Percentiles rank a stretch among this genome's conserved stretches.
Conservation (phyloP, 129 eudicot species). For the Kitagawia praeruptora region DNA sequence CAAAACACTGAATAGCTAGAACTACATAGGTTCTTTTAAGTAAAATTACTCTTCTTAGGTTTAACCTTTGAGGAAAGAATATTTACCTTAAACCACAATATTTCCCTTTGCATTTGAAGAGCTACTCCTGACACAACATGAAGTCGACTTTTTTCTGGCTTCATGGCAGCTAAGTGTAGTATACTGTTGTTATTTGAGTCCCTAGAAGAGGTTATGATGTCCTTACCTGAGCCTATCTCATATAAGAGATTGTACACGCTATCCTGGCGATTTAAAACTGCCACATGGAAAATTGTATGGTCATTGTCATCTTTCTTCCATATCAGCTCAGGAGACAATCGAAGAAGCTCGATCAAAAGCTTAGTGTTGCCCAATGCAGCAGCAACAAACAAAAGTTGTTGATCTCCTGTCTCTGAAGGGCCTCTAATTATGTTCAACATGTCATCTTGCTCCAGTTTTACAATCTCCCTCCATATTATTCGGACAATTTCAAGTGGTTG, state of each 20-base stretch:
- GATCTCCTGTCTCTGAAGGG: background rate
- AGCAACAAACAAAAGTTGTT: conserved; percentile 15
- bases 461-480: conserved; percentile 8
- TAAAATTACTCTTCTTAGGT: background rate
- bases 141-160: conserved; percentile 12
- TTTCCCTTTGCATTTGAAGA: conserved; percentile 21
- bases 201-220: conserved; percentile 9
- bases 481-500: background rate
- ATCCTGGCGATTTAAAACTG: conserved; percentile 23
- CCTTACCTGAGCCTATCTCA: conserved; percentile 15
- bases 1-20: no score
- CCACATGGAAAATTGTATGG: conserved; percentile 13
- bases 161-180: conserved; percentile 14
- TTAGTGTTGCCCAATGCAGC: conserved; percentile 15
- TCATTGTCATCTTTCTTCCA: background rate
- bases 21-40: no score
- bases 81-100: conserved; percentile 21
- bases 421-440: conserved; percentile 1
- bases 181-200: conserved; percentile 13
- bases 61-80: background rate
- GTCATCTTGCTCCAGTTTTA: background rate
- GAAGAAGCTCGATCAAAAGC: conserved; percentile 3
- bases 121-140: conserved; percentile 25
- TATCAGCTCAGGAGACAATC: conserved; percentile 18
- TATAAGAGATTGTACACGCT: conserved; percentile 14